phyloP scores from a whole-genome alignment of 1,284 basidiomycete genomes.

The Xerocomus minutiporus region DNA sequence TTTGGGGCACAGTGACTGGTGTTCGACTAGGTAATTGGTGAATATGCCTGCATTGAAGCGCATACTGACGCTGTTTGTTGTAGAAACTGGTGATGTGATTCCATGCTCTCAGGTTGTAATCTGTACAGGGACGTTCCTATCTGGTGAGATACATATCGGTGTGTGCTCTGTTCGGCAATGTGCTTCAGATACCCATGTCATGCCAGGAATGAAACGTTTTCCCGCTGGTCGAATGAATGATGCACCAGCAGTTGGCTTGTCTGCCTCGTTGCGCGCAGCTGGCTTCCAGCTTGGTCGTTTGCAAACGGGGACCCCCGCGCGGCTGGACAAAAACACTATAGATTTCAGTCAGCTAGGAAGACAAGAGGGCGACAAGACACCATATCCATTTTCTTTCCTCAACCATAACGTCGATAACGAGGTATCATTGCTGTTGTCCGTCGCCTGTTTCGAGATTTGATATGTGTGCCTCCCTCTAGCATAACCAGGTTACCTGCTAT shows the following conservation, averaged over 20 bases:
- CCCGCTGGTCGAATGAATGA: conserved; percentile 83
- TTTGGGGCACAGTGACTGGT: conserved; percentile 57
- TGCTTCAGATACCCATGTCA: neutral
- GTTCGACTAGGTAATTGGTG: conserved; percentile 59
- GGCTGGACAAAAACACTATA: conserved; percentile 69
- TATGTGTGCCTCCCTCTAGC: conserved; percentile 33
- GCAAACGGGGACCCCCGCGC: conserved; percentile 87
- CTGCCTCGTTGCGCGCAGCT: conserved; percentile 66
- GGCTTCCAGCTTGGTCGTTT: conserved; percentile 80
- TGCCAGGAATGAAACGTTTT: conserved; percentile 65
- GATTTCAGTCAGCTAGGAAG: conserved; percentile 54
- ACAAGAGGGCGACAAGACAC: conserved; percentile 59
- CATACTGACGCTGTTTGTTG: conserved; percentile 2
- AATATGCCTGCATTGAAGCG: neutral
- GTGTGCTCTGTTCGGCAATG: conserved; percentile 8
- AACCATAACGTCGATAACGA: conserved; percentile 49
- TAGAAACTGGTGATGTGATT: conserved; percentile 75
- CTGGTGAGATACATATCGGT: conserved; percentile 88
- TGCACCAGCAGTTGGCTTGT: conserved; percentile 69
- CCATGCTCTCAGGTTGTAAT: conserved; percentile 78
- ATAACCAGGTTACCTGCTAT: conserved; percentile 71
- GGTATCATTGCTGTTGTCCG: conserved; percentile 29
- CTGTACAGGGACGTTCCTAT: conserved; percentile 88
- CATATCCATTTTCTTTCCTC: conserved; percentile 61
- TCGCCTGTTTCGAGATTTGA: conserved; percentile 1